These are phyloP conservation scores for Sclerotinia glacialis DNA, from an alignment of 2,329 filamentous ascomycete species.

Conservation along the genomic window DNA sequence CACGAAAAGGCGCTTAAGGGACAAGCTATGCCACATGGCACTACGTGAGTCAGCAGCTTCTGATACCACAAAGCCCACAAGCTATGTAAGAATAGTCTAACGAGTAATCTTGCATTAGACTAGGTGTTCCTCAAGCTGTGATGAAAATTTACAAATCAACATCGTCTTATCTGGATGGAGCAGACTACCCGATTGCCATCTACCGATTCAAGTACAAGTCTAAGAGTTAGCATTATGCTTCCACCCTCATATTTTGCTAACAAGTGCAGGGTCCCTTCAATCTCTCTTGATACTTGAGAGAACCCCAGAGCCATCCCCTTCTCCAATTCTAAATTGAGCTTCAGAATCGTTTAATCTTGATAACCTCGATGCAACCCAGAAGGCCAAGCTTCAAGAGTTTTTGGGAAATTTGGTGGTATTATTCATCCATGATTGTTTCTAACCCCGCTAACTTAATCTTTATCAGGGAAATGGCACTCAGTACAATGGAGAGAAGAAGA, in stretches of 20 bases:
- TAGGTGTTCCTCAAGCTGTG: neutral
- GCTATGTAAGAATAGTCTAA: neutral
- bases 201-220: conserved; percentile 19
- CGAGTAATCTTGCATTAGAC: neutral
- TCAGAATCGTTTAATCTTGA: neutral
- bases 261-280: conserved; percentile 1
- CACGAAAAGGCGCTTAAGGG: conserved; percentile 15
- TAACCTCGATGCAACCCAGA: neutral
- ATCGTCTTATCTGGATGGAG: neutral
- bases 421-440: neutral
- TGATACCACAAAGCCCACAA: no score
- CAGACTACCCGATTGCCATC: neutral
- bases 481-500: neutral
- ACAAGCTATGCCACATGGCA: neutral
- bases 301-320: neutral
- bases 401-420: conserved; percentile 1
- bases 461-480: neutral
- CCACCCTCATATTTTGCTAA: neutral
- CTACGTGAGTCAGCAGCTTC: neutral
- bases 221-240: neutral
- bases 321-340: neutral
- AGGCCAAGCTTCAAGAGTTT: conserved; percentile 11
- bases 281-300: conserved; percentile 13
- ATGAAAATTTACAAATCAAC: accelerated
- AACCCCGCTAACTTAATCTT: neutral